Conservation (phyloP, 768 basidiomycete genomes). For the Mycena haematopus region DNA sequence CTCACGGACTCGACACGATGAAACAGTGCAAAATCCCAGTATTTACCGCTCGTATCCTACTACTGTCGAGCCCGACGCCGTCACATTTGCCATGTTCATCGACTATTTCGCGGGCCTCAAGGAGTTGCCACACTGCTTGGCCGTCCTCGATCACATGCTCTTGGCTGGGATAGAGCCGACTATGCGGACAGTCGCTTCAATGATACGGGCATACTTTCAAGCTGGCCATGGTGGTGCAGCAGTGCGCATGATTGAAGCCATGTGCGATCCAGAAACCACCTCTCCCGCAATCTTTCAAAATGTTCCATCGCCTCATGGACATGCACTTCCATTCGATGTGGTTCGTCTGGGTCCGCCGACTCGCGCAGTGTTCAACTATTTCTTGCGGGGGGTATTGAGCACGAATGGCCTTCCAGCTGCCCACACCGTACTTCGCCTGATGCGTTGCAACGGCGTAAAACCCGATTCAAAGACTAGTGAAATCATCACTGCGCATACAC, state of each 20-base stretch:
- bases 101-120: slow-evolving; percentile 54
- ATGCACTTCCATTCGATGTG: slow-evolving; percentile 38
- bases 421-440: slow-evolving; percentile 55
- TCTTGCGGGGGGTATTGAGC: slow-evolving; percentile 57
- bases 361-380: slow-evolving; percentile 64
- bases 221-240: slow-evolving; percentile 56
- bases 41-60: slow-evolving; percentile 18
- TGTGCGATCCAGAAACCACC: slow-evolving; percentile 45
- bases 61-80: slow-evolving; percentile 52
- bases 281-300: slow-evolving; percentile 37
- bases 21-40: neutral
- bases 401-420: slow-evolving; percentile 57
- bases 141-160: slow-evolving; percentile 56
- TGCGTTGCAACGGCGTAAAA: slow-evolving; percentile 56
- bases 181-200: slow-evolving; percentile 52
- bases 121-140: slow-evolving; percentile 52
- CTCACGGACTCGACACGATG: slow-evolving; percentile 16
- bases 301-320: slow-evolving; percentile 29
- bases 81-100: slow-evolving; percentile 70
- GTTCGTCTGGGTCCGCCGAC: slow-evolving; percentile 43
- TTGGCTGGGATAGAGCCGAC: slow-evolving; percentile 51
- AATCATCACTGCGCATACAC: slow-evolving; percentile 60
- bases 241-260: slow-evolving; percentile 53
- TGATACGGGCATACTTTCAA: slow-evolving; percentile 63
- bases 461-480: slow-evolving; percentile 63